Conservation (phyloP, 768 basidiomycete species). For the Tulasnella sp. region DNA sequence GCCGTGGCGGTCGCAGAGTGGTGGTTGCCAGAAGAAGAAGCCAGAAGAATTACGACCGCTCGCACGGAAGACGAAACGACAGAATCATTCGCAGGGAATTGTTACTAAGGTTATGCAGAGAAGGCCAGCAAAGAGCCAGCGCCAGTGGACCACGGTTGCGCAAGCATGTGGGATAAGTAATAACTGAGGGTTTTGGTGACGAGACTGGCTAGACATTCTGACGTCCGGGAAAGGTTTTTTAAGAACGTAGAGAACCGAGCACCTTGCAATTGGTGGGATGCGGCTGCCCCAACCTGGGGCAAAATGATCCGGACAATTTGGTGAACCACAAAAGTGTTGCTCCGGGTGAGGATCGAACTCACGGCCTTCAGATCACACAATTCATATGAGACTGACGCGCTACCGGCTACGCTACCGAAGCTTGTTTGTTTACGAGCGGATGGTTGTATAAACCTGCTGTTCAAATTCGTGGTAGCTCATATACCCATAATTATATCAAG, state of each 20-base stretch:
- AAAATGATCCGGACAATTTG: too few species aligned
- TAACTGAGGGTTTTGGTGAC: not conserved
- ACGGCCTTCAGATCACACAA: slow-evolving; percentile 20
- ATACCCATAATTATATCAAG: not conserved
- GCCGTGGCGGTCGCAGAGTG: not conserved
- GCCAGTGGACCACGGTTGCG: too few species aligned
- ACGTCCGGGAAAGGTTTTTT: not conserved
- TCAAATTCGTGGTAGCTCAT: not conserved
- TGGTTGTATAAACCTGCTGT: not conserved
- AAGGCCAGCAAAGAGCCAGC: too few species aligned
- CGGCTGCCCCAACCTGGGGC: too few species aligned
- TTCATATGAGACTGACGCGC: slow-evolving; percentile 20
- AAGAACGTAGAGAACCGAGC: not conserved
- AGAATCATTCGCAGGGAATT: not conserved
- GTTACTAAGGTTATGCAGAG: not conserved
- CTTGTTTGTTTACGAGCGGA: not conserved
- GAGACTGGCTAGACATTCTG: not conserved
- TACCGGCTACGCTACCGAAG: slow-evolving; percentile 25
- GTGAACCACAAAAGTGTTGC: not conserved
- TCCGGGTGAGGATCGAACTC: slow-evolving; percentile 18
- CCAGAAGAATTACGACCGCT: not conserved
- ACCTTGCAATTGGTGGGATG: not conserved
- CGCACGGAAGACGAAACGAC: not conserved
- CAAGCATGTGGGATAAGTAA: too few species aligned
- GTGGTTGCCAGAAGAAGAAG: not conserved